These are phyloP conservation scores for Pythium scleroteichum DNA, from an alignment of 352 stramenopile genomes.

Conservation along the genomic window DNA sequence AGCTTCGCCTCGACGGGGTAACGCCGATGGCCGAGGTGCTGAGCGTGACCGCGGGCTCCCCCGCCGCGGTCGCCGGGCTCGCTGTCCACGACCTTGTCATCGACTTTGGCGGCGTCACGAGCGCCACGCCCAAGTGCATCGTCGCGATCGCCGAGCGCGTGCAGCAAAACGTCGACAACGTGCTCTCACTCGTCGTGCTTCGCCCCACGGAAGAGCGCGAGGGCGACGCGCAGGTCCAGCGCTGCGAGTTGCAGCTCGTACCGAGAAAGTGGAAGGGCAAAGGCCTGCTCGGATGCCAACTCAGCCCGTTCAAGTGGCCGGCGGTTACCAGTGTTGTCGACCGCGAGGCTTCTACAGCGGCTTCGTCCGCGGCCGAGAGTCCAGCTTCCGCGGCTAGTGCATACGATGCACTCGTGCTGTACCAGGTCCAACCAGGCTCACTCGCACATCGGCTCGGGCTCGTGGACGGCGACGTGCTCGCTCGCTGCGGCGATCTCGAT, in stretches of 20 bases:
- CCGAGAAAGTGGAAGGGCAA: conserved; percentile 68
- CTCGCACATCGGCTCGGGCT: conserved; percentile 39
- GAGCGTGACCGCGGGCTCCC: conserved; percentile 41
- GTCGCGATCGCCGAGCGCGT: conserved; percentile 51
- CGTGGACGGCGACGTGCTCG: conserved; percentile 49
- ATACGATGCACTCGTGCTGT: conserved; percentile 36
- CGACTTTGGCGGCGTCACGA: conserved; percentile 51
- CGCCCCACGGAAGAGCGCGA: conserved; percentile 21
- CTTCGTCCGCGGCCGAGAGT: background rate
- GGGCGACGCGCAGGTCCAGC: background rate
- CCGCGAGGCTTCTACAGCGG: background rate
- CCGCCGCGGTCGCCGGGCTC: conserved; percentile 48
- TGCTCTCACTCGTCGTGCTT: conserved; percentile 40
- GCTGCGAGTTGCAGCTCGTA: conserved; percentile 17
- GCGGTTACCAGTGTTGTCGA: conserved; percentile 4
- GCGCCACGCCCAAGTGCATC: conserved; percentile 49
- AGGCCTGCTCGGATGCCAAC: conserved; percentile 59
- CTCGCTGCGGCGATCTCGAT: conserved; percentile 37
- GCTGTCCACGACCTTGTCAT: conserved; percentile 45
- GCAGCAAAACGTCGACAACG: conserved; percentile 41
- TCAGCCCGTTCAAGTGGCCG: conserved; percentile 63
- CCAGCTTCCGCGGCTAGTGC: background rate
- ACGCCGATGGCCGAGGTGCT: conserved; percentile 50
- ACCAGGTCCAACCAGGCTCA: conserved; percentile 35
- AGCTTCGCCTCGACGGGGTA: conserved; percentile 4